Evolutionary conservation across 2,329 filamentous ascomycete genomes (phyloP), one percentile per base, ranked within the genome.

Genomic region (Paecilomyces sp.): DNA sequence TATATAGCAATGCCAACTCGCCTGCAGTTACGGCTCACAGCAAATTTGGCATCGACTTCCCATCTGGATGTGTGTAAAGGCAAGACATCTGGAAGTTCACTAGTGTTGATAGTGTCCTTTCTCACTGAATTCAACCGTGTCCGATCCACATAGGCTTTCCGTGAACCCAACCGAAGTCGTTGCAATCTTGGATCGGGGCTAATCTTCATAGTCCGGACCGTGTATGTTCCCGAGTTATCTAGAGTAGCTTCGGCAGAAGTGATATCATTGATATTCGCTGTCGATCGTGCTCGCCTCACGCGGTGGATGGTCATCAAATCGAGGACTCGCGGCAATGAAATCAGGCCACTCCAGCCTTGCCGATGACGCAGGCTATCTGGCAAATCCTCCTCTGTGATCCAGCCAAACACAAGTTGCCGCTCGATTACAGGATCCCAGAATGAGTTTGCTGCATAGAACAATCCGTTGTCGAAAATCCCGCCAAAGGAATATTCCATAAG

Each of bases 381-480:
- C 3, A 83, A 63, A 57, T 81, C 79, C 12, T 83, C 80, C 63
- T 83, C 80, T 1, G 74, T 77, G 36, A 83, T 70, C 81, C 81
- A 83, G 3, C 80, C 80, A 67, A 75, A 81, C 0, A 79, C 71
- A 3, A 83, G 71, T 11, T 75, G 71, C 50, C 71, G 71, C 0
- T 71, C 66, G 0, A 77, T 75, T 3, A 73, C 64, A 0, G 79
- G 77, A 54, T 83, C 79, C 62, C 71, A 74, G 62, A 81, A 83
- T 0, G 79, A 77, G 58, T 79, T 81, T 3, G 78, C 77, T 0
- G 81, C 81, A 57, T 83, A 83, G 13, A 78, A 67, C 25, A 73
- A 74, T 2, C 80, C 81, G 54, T 81, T 76, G 57, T 83, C 81
- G 22, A 82, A 72, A 11, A 77, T 70, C 1, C 81, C 81, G 9